Percentiles rank a stretch among this genome's conserved stretches.
These are phyloP conservation scores for Phlebiopsis gigantea DNA, from an alignment of 768 basidiomycete genomes.

Conservation along the genomic window DNA sequence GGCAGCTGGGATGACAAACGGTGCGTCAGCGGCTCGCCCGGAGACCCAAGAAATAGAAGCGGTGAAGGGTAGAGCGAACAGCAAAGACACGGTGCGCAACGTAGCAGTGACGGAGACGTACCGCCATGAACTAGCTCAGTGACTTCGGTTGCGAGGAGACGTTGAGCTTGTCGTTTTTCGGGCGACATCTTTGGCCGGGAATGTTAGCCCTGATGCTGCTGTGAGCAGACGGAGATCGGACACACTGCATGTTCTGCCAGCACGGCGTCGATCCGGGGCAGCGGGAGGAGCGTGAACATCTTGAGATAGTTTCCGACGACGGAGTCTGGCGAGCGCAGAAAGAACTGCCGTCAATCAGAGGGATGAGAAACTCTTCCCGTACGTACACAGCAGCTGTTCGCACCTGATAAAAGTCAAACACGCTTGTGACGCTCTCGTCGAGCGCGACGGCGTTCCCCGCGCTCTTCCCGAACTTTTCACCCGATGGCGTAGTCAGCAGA, in stretches of 20 bases:
- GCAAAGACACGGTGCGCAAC: not conserved
- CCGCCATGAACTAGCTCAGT: conserved; percentile 26
- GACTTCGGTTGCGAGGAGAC: conserved; percentile 23
- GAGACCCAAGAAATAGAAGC: not conserved
- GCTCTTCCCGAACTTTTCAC: conserved; percentile 97
- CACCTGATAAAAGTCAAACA: conserved; percentile 95
- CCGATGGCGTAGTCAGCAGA: conserved; percentile 81
- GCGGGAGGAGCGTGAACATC: conserved; percentile 73
- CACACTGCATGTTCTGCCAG: conserved; percentile 56
- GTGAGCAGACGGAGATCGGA: not conserved
- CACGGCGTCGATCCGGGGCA: conserved; percentile 49
- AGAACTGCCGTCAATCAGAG: conserved; percentile 72
- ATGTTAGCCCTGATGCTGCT: not conserved
- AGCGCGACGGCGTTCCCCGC: conserved; percentile 96
- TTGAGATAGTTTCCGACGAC: conserved; percentile 78
- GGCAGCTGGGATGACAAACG: conserved; percentile 10
- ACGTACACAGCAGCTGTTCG: too few species aligned
- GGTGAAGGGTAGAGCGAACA: not conserved
- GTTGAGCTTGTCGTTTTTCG: conserved; percentile 22
- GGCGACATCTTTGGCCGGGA: conserved; percentile 15
- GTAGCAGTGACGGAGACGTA: conserved; percentile 18
- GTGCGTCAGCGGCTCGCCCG: not conserved
- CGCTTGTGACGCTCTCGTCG: conserved; percentile 68
- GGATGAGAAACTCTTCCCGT: not conserved
- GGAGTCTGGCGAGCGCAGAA: conserved; percentile 72